These are phyloP conservation scores for Acidomyces sp. DNA, from an alignment of 495 filamentous ascomycete species.

Conservation along the genomic window DNA sequence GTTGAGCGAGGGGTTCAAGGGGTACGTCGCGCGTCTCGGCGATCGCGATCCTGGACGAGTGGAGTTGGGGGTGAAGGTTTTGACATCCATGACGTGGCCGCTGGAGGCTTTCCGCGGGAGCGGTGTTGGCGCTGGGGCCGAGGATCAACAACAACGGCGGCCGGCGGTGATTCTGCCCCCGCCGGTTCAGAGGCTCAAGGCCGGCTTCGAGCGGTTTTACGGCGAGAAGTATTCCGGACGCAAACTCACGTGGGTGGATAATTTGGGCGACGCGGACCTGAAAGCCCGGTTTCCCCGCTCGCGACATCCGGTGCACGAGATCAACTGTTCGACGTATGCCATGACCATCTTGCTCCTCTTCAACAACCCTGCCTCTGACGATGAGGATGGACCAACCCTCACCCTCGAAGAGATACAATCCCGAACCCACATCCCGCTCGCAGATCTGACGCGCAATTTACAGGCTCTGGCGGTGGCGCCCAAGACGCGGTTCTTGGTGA, in stretches of 20 bases:
- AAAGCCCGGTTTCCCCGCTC: conserved; percentile 62
- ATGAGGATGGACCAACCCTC: conserved; percentile 48
- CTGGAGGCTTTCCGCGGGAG: conserved; percentile 66
- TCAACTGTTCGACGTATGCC: conserved; percentile 84
- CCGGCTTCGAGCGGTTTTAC: conserved; percentile 86
- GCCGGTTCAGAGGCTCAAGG: conserved; percentile 61
- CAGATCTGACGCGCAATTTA: conserved; percentile 69
- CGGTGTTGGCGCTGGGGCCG: conserved; percentile 38
- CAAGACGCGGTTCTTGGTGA: conserved; percentile 68
- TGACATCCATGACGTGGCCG: conserved; percentile 92
- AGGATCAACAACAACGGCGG: conserved; percentile 29
- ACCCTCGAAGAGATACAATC: conserved; percentile 77
- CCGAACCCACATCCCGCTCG: conserved; percentile 63
- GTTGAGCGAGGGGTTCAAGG: conserved; percentile 60
- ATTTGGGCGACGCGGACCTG: conserved; percentile 78
- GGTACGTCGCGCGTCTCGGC: conserved; percentile 48
- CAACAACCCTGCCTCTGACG: too few species aligned
- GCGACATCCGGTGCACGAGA: conserved; percentile 67
- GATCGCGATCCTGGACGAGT: conserved; percentile 54
- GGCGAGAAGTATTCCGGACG: conserved; percentile 74
- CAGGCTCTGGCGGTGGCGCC: conserved; percentile 76
- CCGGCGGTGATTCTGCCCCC: conserved; percentile 52
- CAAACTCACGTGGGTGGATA: conserved; percentile 69
- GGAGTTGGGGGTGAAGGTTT: conserved; percentile 69
- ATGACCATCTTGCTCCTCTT: conserved; percentile 86